These are phyloP conservation scores for Striga hermonthica DNA, from an alignment of 305 asterid genomes.

Conservation along the genomic window DNA sequence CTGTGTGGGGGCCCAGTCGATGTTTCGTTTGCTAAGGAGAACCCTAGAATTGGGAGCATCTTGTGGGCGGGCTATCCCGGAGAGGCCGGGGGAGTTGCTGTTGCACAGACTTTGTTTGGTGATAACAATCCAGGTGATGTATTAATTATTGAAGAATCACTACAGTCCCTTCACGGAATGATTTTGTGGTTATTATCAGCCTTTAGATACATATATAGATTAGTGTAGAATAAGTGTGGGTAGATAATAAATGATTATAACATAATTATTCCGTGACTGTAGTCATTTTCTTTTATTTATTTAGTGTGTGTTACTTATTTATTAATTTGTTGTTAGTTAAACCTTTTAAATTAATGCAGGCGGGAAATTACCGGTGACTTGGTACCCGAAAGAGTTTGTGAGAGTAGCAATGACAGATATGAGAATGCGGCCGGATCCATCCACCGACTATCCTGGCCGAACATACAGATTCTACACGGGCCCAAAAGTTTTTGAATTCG, in stretches of 20 bases:
- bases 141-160: neutral
- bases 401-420: slow-evolving; percentile 75
- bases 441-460: slow-evolving; percentile 70
- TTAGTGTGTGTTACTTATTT: too few relatives aligned
- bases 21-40: slow-evolving; percentile 58
- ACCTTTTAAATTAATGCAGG: slow-evolving; percentile 35
- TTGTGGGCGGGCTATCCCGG: slow-evolving; percentile 85
- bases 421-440: slow-evolving; percentile 69
- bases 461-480: slow-evolving; percentile 76
- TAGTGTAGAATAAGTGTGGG: too few relatives aligned
- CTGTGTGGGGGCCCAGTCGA: slow-evolving; percentile 70
- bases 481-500: slow-evolving; percentile 57
- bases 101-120: slow-evolving; percentile 57
- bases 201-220: too few relatives aligned
- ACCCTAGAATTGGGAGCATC: slow-evolving; percentile 56
- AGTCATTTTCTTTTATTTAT: too few relatives aligned
- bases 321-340: too few relatives aligned
- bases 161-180: too few relatives aligned
- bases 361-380: slow-evolving; percentile 69
- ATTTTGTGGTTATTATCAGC: too few relatives aligned
- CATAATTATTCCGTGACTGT: too few relatives aligned
- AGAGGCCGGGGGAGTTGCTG: slow-evolving; percentile 68
- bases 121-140: slow-evolving; percentile 63
- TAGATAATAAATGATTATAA: too few relatives aligned
- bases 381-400: slow-evolving; percentile 67